These are phyloP conservation scores for Xylaria sp. DNA, from an alignment of 2,329 filamentous ascomycete species.

Conservation along the genomic window DNA sequence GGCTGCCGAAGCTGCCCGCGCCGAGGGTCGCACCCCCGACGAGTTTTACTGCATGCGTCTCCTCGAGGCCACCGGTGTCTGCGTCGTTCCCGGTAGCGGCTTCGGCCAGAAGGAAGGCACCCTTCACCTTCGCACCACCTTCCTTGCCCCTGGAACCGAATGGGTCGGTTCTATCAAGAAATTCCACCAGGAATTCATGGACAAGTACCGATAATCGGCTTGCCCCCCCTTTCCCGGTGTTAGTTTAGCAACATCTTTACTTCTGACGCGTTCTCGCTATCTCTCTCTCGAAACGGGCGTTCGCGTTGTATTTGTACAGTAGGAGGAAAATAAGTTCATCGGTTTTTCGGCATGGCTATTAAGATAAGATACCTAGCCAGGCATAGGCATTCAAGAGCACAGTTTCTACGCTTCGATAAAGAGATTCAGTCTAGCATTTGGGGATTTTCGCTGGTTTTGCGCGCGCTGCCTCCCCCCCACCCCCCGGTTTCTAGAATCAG, in stretches of 20 bases:
- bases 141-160: constrained; percentile 90
- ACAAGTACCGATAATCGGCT: constrained; percentile 56
- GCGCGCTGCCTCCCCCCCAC: too few species aligned
- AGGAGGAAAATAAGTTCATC: not conserved
- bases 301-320: not conserved
- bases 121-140: constrained; percentile 92
- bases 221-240: too few species aligned
- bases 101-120: constrained; percentile 93
- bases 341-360: not conserved
- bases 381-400: too few species aligned
- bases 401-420: too few species aligned
- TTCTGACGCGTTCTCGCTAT: not conserved
- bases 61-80: constrained; percentile 90
- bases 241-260: not conserved
- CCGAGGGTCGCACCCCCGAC: constrained; percentile 71
- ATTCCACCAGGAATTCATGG: constrained; percentile 90
- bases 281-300: not conserved
- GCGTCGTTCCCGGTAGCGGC: constrained; percentile 84
- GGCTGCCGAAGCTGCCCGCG: constrained; percentile 68
- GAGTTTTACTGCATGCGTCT: constrained; percentile 92
- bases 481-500: too few species aligned
- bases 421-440: too few species aligned
- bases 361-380: not conserved
- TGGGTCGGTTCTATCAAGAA: constrained; percentile 84
- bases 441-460: too few species aligned